Base-by-base conservation (phyloP, 805 yeast genomes). In the Myxozyma kluyveri region DNA sequence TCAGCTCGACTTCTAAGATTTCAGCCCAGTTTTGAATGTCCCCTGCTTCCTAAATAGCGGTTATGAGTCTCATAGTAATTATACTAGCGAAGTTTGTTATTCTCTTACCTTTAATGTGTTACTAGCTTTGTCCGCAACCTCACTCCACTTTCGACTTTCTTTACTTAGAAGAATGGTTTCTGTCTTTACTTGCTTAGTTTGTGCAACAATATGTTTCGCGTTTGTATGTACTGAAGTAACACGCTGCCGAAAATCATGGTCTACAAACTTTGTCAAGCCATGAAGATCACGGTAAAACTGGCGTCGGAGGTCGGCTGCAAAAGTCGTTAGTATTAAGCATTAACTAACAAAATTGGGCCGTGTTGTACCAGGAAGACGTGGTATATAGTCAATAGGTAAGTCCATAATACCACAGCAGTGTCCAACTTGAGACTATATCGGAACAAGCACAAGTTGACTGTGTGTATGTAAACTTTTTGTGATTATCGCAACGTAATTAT, bases 1-100 rank as follows among this genome's bases (percentile, higher is more conserved):
- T 69, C 18, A 89, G 68, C 45, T 83, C 82, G 57, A 84, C 85
- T 66, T 88, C 95, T 2, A 86, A 63, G 14, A 76, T 55, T 64
- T 88, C 96, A 0, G 88, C 81, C 59, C 80, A 73, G 39, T 73
- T 71, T 61, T 82, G 86, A 2, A 79, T 64, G 45, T 72, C 71
- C 0, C 71, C 74, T 2, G 68, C 56, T 40, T 67, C 69, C 56
- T 49, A 43, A n/a, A 35, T 24, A 41, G 7, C 22, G 27, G 18
- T 12, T 4, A 23, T 36, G n/a, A 45, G 36, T 10, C 23, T 18
- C 18, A 38, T 4, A 36, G 5, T n/a, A 29, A 35, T 4, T 24
- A 4, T 10, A n/a, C 7, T 9, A 23, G 5, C 29, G 10, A 10
- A 6, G 29, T 24, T 17, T 6, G 18, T 23, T 2, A 1, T 14